Percentiles rank a stretch among this genome's conserved stretches.
Evolutionary conservation across 2,329 filamentous ascomycete genomes (phyloP).

Genomic region (Helminthosporium solani): DNA sequence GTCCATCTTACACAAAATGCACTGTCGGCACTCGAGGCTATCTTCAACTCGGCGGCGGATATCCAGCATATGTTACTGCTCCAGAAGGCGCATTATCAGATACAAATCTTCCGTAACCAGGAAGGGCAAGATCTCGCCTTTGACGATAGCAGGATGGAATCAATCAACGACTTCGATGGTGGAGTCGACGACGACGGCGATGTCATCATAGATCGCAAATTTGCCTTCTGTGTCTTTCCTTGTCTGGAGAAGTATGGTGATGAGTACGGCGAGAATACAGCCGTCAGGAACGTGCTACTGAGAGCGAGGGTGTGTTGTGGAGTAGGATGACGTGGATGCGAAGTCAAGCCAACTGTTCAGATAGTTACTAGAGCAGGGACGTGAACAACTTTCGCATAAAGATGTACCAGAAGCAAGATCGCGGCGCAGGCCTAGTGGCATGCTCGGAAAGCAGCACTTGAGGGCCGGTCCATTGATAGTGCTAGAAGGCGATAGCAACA

Average conservation of each 20-base stretch:
- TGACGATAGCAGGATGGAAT: constrained; percentile 32
- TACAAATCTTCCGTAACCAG: constrained; percentile 24
- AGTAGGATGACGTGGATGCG: constrained; percentile 6
- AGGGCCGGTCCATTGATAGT: constrained; percentile 19
- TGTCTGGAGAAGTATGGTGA: constrained; percentile 33
- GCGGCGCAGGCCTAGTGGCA: constrained; percentile 19
- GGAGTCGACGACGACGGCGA: constrained; percentile 26
- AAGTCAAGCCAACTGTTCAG: background rate
- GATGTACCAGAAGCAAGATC: constrained; percentile 29
- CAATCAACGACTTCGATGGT: constrained; percentile 28
- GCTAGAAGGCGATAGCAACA: constrained; percentile 31
- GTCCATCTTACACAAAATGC: constrained; percentile 17
- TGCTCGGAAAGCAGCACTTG: constrained; percentile 22
- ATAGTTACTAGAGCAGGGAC: background rate
- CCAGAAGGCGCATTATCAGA: constrained; percentile 33
- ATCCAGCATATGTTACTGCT: constrained; percentile 30
- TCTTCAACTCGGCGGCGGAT: constrained; percentile 25
- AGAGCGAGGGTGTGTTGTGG: constrained; percentile 36
- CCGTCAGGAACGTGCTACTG: constrained; percentile 30
- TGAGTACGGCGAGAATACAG: constrained; percentile 26
- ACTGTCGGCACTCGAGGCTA: constrained; percentile 19
- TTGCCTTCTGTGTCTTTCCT: constrained; percentile 38
- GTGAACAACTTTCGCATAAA: background rate
- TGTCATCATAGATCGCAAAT: constrained; percentile 12
- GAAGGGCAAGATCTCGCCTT: constrained; percentile 11